Evolutionary conservation across 2,329 filamentous ascomycete genomes (phyloP), one percentile per base, ranked within the genome.

Genomic region (Diaporthe humulicola): DNA sequence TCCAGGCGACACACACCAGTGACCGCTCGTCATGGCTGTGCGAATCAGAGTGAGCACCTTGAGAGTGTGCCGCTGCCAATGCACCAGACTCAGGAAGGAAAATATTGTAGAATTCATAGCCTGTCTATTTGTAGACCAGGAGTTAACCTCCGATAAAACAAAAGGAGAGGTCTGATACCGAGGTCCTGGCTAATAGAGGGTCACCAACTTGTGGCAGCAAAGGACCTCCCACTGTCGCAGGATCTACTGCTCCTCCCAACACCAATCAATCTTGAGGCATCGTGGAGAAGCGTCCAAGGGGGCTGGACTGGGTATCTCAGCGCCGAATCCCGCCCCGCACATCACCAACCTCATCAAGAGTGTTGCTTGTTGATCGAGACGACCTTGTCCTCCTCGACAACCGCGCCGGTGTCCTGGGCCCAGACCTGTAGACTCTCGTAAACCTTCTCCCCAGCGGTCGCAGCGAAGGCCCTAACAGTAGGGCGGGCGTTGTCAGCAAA

Each of bases 351-450:
- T n/a, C 17, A 40, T 72, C n/a, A 72, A 19, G 33, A 48, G 30
- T 72, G 28, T 25, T 33, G 36, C 33, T 64, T 54, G 77, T 77
- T 76, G 73, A 87, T 86, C 17, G 90, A 87, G 67, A 97, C 89
- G 36, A 92, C 84, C 80, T 93, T 87, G 81, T 98, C 95, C 80
- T 96, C 92, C 84, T 98, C 95, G 77, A 98, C 91, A 40, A 88
- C 82, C 1, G 92, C 91, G 70, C 90, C 86, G 83, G 92, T 92
- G 75, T 89, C 75, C 75, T 86, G 82, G 75, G 91, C 91, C 85
- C 90, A 87, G 2, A 90, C 86, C 78, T 92, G 89, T 40, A 98
- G 89, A 7, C 88, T 88, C 75, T 94, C 88, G 73, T 98, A 87
- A 28, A 92, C 89, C 79, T 91, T 91, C 74, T 90, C 90, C 1